These are phyloP conservation scores for Pleurotus pulmonarius DNA, from an alignment of 768 basidiomycete species.

Conservation along the genomic window DNA sequence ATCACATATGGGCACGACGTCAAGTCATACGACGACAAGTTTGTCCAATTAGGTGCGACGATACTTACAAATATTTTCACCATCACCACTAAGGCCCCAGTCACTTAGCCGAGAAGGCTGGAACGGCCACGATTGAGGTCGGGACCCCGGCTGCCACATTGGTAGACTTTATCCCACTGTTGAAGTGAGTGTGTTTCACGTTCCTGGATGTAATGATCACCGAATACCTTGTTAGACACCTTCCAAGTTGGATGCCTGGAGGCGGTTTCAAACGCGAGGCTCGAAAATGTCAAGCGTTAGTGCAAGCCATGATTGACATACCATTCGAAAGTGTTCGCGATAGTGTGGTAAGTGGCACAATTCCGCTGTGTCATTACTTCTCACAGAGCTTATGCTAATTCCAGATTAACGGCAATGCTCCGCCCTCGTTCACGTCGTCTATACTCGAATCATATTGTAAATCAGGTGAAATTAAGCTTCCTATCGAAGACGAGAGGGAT, in stretches of 20 bases:
- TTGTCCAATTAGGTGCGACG: slow-evolving; percentile 37
- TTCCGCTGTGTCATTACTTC: neutral
- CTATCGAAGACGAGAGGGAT: slow-evolving; percentile 43
- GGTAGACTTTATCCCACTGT: slow-evolving; percentile 46
- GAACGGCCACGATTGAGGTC: slow-evolving; percentile 39
- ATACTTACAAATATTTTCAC: too few species aligned
- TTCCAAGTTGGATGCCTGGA: slow-evolving; percentile 49
- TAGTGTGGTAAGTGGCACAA: neutral
- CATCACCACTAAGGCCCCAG: too few species aligned
- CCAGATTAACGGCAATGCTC: slow-evolving; percentile 38
- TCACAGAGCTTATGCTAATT: neutral
- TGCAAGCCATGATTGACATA: slow-evolving; percentile 44
- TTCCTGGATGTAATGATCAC: neutral
- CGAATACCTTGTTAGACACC: slow-evolving; percentile 26
- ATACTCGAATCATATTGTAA: slow-evolving; percentile 37
- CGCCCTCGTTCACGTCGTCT: slow-evolving; percentile 41
- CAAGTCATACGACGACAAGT: slow-evolving; percentile 37
- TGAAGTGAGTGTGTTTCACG: slow-evolving; percentile 27
- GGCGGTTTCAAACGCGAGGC: slow-evolving; percentile 44
- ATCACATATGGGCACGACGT: slow-evolving; percentile 47
- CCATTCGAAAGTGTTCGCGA: slow-evolving; percentile 29
- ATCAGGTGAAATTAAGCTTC: slow-evolving; percentile 26
- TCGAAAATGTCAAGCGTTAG: slow-evolving; percentile 35
- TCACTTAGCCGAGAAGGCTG: slow-evolving; percentile 39
- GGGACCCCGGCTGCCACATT: slow-evolving; percentile 43